Percentiles rank a stretch among this genome's conserved stretches.
These are phyloP conservation scores for Daldinia eschscholtzii DNA, from an alignment of 2,329 filamentous ascomycete genomes.

Conservation along the genomic window DNA sequence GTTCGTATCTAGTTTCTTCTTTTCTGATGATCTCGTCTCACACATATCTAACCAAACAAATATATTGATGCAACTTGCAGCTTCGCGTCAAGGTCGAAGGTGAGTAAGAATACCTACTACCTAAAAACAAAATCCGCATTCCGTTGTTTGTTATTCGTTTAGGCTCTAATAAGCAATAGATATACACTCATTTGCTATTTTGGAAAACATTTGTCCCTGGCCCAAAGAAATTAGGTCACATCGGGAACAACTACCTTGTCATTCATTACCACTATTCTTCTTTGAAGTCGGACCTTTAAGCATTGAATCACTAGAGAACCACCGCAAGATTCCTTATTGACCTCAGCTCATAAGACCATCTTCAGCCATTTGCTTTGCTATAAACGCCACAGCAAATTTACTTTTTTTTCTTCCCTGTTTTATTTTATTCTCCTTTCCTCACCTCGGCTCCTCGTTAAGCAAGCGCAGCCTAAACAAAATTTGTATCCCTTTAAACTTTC, in stretches of 20 bases:
- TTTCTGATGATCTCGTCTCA: not conserved
- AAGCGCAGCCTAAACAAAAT: not conserved
- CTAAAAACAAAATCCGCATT: not conserved
- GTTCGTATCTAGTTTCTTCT: constrained; percentile 13
- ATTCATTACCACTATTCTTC: constrained; percentile 17
- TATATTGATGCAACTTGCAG: constrained; percentile 3
- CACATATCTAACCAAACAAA: not conserved
- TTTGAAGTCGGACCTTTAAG: constrained; percentile 3
- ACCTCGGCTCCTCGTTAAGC: not conserved
- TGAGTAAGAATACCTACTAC: constrained; percentile 18
- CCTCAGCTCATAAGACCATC: not conserved
- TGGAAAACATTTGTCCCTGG: constrained; percentile 22
- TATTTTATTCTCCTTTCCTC: not conserved
- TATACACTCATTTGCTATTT: constrained; percentile 14
- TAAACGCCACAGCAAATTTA: constrained; percentile 2
- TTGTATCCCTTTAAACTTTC: not conserved
- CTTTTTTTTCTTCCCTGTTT: not conserved
- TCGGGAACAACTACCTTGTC: constrained; percentile 24
- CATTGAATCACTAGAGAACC: not conserved
- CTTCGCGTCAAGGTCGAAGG: constrained; percentile 9
- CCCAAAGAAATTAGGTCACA: constrained; percentile 19
- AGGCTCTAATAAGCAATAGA: constrained; percentile 26
- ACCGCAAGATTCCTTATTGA: constrained; percentile 17
- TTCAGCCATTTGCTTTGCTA: constrained; percentile 7
- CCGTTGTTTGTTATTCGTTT: not conserved